Conservation (phyloP, 257 asterid species). For the Mentha longifolia region DNA sequence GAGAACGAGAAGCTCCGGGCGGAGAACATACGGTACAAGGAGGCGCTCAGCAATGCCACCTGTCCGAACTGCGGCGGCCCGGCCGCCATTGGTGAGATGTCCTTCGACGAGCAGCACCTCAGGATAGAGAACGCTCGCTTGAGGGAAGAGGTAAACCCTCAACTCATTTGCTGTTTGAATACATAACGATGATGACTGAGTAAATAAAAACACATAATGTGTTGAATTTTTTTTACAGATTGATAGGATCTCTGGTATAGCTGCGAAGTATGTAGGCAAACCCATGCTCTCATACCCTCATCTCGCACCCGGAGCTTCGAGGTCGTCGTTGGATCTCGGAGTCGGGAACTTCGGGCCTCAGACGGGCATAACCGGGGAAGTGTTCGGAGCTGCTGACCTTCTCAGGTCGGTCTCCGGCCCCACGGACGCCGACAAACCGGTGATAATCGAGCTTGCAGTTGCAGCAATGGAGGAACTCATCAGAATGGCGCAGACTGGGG, state of each 20-base stretch:
- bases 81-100: constrained; percentile 75
- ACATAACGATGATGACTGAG: no score
- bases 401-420: constrained; percentile 63
- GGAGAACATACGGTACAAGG: constrained; percentile 67
- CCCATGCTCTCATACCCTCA: constrained; percentile 67
- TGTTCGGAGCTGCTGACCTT: constrained; percentile 59
- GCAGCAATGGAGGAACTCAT: constrained; percentile 85
- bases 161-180: background rate
- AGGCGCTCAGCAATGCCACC: constrained; percentile 61
- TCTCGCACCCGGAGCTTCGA: constrained; percentile 48
- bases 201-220: background rate
- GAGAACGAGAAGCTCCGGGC: constrained; percentile 78
- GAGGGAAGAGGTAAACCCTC: constrained; percentile 65
- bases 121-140: constrained; percentile 76
- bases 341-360: constrained; percentile 55
- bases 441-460: constrained; percentile 71
- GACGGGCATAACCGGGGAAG: constrained; percentile 51
- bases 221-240: constrained; percentile 29
- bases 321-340: constrained; percentile 64
- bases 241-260: constrained; percentile 75
- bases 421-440: constrained; percentile 69
- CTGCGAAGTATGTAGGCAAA: constrained; percentile 76
- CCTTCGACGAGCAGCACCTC: constrained; percentile 73
- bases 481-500: constrained; percentile 66
- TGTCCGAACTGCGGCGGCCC: constrained; percentile 80